Conservation (phyloP, 192 early-diverging fungal genomes). For the Rhizoclosmatium sp. region DNA sequence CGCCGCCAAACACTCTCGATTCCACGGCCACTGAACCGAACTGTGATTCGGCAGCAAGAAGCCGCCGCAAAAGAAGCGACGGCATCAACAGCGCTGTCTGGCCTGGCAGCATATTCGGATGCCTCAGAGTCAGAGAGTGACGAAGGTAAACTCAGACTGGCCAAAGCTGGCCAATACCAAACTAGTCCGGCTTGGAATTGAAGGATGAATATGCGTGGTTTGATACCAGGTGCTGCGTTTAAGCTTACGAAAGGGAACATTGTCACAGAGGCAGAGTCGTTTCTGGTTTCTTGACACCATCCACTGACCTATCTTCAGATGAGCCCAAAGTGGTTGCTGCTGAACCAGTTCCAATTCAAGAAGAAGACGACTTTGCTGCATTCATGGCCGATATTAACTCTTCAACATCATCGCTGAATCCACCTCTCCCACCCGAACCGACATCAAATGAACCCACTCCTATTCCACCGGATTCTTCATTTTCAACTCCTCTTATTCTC, state of each 20-base stretch:
- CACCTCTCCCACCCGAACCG: not conserved
- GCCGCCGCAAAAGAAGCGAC: not conserved
- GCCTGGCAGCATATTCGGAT: constrained; percentile 3
- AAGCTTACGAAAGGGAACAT: not conserved
- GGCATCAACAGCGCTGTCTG: not conserved
- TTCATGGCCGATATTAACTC: constrained; percentile 34
- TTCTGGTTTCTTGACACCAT: not conserved
- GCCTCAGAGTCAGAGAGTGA: not conserved
- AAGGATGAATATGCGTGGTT: not conserved
- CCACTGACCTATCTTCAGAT: not conserved
- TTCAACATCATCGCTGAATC: not conserved
- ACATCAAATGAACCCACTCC: constrained; percentile 15
- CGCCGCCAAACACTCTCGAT: constrained; percentile 8
- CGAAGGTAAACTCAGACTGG: not conserved
- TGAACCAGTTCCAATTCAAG: not conserved
- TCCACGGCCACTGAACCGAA: not conserved
- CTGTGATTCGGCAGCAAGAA: not conserved
- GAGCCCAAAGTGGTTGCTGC: too few relatives aligned
- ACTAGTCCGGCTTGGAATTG: not conserved
- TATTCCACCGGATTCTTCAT: not conserved
- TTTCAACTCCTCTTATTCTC: not conserved
- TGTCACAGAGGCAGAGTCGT: not conserved
- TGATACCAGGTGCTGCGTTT: not conserved
- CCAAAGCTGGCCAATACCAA: not conserved
- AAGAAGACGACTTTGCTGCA: constrained; percentile 19